A percentile compares a stretch with the other conserved stretches of the same genome.
phyloP scores from a whole-genome alignment of 202 grass and related monocot genomes.

The Digitaria exilis region DNA sequence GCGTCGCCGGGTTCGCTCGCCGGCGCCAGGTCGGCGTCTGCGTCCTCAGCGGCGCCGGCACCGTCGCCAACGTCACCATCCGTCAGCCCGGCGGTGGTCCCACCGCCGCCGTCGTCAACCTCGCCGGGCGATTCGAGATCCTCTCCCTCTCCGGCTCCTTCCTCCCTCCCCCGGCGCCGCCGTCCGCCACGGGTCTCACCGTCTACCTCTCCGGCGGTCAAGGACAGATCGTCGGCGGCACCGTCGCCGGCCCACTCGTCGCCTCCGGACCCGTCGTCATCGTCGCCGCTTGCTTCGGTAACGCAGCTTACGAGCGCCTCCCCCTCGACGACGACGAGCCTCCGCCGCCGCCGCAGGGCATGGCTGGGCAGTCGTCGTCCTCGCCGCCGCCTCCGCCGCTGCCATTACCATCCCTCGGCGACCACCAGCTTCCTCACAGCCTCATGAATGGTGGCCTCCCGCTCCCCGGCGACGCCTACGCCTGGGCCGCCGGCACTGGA shows the following conservation, averaged over 20 bases:
- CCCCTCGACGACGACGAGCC: conserved; percentile 84
- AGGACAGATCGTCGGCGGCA: conserved; percentile 81
- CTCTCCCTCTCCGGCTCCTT: conserved; percentile 91
- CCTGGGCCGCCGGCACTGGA: conserved; percentile 56
- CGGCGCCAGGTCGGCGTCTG: conserved; percentile 86
- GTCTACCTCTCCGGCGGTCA: conserved; percentile 91
- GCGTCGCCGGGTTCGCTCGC: conserved; percentile 70
- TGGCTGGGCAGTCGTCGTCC: conserved; percentile 57
- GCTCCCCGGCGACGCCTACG: conserved; percentile 69
- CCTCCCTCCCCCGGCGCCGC: conserved; percentile 79
- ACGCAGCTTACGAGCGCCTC: conserved; percentile 93
- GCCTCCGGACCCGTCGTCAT: conserved; percentile 87
- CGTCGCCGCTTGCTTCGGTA: conserved; percentile 89
- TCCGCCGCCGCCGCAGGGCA: conserved; percentile 29
- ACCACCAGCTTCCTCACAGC: conserved; percentile 60
- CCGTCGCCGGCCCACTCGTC: conserved; percentile 69
- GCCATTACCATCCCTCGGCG: conserved; percentile 51
- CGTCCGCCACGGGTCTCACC: conserved; percentile 66
- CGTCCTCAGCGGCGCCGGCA: conserved; percentile 74
- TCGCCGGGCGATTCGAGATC: conserved; percentile 87
- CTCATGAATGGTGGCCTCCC: conserved; percentile 79
- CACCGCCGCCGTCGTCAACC: conserved; percentile 51
- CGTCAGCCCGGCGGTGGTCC: conserved; percentile 44
- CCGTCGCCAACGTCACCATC: conserved; percentile 71
- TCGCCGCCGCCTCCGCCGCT: conserved; percentile 46